Evolutionary conservation across 2,329 filamentous ascomycete genomes (phyloP).

Genomic region (Colletotrichum incanum): DNA sequence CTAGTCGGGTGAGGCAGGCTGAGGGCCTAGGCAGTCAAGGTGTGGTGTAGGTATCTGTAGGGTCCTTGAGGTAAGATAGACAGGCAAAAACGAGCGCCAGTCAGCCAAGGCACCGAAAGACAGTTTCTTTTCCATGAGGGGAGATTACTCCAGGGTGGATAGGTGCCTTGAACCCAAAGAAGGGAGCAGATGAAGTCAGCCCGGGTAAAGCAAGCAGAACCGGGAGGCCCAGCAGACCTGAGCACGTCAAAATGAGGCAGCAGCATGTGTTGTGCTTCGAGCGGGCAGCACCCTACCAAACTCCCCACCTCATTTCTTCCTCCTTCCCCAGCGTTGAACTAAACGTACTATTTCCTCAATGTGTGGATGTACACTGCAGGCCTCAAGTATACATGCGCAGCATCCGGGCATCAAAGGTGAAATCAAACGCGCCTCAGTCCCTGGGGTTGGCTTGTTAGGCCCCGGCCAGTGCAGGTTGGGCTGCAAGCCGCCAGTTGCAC

Average conservation of each 20-base stretch:
- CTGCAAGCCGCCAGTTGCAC: conserved; percentile 51
- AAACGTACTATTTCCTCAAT: background rate
- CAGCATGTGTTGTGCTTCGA: conserved; percentile 24
- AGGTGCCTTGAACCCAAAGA: background rate
- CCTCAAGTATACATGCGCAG: background rate
- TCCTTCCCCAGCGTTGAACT: background rate
- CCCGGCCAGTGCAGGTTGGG: conserved; percentile 45
- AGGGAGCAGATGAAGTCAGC: background rate
- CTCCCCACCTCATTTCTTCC: background rate
- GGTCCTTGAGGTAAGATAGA: background rate
- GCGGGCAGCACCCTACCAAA: conserved; percentile 16
- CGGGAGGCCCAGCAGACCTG: background rate
- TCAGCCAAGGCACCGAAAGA: background rate
- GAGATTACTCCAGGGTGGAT: background rate
- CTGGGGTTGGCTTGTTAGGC: conserved; percentile 9
- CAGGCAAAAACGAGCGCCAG: no score
- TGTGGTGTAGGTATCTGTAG: conserved; percentile 1
- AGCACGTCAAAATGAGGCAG: background rate
- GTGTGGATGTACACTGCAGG: background rate
- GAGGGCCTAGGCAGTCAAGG: conserved; percentile 11
- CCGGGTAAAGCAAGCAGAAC: background rate
- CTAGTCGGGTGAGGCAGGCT: conserved; percentile 13
- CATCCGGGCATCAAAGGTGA: background rate
- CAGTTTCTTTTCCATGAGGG: background rate
- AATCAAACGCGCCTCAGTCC: background rate